Percentiles rank a stretch among this genome's conserved stretches.
phyloP scores from a whole-genome alignment of 2,329 filamentous ascomycete species.

The Leptographium wingfieldii region DNA sequence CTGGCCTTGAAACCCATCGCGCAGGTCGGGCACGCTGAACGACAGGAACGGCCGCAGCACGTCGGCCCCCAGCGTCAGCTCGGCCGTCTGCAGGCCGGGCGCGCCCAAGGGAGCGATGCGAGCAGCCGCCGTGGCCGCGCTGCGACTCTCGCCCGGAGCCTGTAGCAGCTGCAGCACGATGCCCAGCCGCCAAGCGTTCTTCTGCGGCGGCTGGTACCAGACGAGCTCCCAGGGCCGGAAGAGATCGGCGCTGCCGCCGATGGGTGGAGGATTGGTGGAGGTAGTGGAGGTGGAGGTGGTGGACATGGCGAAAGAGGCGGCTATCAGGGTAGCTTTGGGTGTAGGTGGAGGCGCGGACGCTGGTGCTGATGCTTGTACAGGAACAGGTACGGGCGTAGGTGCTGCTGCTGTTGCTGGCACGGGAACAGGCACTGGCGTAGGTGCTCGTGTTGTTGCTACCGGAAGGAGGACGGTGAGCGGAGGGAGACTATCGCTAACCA shows the following conservation, averaged over 20 bases:
- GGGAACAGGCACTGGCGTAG: neutral
- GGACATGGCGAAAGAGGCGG: neutral
- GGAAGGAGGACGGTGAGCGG: neutral
- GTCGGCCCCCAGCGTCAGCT: slow-evolving; percentile 13
- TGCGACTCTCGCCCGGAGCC: neutral
- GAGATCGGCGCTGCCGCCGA: slow-evolving; percentile 8
- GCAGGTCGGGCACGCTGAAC: slow-evolving; percentile 22
- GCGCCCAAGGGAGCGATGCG: slow-evolving; percentile 20
- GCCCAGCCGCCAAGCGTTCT: slow-evolving; percentile 22
- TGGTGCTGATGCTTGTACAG: neutral
- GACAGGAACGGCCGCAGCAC: slow-evolving; percentile 25
- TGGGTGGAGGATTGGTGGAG: neutral
- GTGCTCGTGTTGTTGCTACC: neutral
- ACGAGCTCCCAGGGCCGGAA: slow-evolving; percentile 24
- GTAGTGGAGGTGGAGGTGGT: neutral
- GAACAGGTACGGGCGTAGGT: neutral
- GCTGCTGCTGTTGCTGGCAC: neutral
- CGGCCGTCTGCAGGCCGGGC: slow-evolving; percentile 4
- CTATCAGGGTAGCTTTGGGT: neutral
- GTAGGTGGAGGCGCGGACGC: neutral
- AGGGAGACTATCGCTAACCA: slow-evolving; percentile 12
- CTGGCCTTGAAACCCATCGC: slow-evolving; percentile 14
- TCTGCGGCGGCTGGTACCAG: slow-evolving; percentile 20
- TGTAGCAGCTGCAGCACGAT: slow-evolving; percentile 16
- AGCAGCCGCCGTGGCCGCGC: slow-evolving; percentile 12